These are phyloP conservation scores for Tolypocladium tropicale DNA, from an alignment of 2,329 filamentous ascomycete species.

Conservation along the genomic window DNA sequence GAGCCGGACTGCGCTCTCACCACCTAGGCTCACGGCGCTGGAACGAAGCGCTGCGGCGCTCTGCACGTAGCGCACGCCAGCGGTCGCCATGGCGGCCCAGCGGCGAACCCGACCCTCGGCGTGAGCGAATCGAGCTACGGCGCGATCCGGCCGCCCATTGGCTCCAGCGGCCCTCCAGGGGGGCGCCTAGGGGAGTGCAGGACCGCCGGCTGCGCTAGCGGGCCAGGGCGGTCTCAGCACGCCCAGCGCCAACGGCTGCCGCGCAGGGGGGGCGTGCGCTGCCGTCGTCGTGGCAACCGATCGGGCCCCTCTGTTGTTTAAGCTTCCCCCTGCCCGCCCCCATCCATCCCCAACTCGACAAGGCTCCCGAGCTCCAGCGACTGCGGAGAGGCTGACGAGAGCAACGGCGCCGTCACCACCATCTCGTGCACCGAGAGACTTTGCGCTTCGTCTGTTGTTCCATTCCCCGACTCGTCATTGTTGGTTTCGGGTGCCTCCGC, in stretches of 20 bases:
- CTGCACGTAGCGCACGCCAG: not conserved
- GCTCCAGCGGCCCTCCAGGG: not conserved
- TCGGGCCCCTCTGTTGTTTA: slow-evolving; percentile 10
- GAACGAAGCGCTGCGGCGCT: not conserved
- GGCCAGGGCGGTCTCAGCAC: not conserved
- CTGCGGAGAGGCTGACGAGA: not conserved
- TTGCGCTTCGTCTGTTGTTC: not conserved
- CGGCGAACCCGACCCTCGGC: not conserved
- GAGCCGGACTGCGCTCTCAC: not conserved
- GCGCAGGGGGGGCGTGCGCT: not conserved
- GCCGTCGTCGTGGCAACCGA: slow-evolving; percentile 8
- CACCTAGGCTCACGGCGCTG: not conserved
- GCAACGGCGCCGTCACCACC: not conserved
- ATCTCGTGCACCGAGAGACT: not conserved
- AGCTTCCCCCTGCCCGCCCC: slow-evolving; percentile 1
- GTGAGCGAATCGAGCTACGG: not conserved
- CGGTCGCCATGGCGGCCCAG: slow-evolving; percentile 8
- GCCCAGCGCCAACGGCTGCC: not conserved
- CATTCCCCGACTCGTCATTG: not conserved
- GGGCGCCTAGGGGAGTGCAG: not conserved
- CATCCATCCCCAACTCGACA: not conserved
- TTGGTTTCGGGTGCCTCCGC: not conserved
- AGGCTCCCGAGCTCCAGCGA: not conserved
- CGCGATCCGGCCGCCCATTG: not conserved
- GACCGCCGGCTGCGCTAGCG: no score